Percentiles rank a stretch among this genome's conserved stretches.
These are phyloP conservation scores for Chlorella sorokiniana DNA, from an alignment of 139 green algal genomes.

Conservation along the genomic window DNA sequence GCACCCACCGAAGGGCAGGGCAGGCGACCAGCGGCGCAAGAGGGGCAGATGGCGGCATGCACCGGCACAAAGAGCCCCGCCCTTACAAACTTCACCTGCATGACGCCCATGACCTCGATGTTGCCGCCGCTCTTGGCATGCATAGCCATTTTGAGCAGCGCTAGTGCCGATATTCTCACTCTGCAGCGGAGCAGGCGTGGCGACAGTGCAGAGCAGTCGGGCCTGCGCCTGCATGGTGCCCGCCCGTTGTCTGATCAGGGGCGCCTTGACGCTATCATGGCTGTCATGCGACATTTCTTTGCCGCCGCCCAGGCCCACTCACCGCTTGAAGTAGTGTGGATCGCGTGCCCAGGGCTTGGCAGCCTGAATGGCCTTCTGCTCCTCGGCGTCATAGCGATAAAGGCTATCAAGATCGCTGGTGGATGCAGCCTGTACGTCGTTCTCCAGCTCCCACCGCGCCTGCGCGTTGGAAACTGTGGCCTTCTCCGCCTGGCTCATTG, in stretches of 20 bases:
- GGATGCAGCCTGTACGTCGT: slow-evolving; percentile 65
- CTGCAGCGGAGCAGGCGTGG: slow-evolving; percentile 48
- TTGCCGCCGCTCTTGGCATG: slow-evolving; percentile 92
- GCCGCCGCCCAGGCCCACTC: not conserved
- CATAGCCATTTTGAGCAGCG: slow-evolving; percentile 98
- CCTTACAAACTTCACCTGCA: slow-evolving; percentile 48
- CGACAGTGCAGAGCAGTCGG: not conserved
- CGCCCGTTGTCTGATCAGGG: not conserved
- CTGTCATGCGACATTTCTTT: not conserved
- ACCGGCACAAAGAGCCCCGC: too few species aligned
- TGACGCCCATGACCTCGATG: slow-evolving; percentile 97
- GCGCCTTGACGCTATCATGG: not conserved
- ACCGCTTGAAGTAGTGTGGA: slow-evolving; percentile 90
- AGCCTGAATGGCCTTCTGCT: slow-evolving; percentile 68
- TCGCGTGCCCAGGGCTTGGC: slow-evolving; percentile 89
- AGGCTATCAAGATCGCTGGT: slow-evolving; percentile 66
- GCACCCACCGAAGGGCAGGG: not conserved
- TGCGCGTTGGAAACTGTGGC: slow-evolving; percentile 2
- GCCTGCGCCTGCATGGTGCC: not conserved
- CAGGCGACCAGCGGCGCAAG: not conserved
- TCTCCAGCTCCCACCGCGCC: slow-evolving; percentile 94
- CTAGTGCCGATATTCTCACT: slow-evolving; percentile 91
- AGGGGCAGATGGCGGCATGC: not conserved
- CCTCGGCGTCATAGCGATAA: slow-evolving; percentile 77
- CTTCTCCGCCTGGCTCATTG: not conserved